Conservation (phyloP, 163 green algal genomes). For the Trebouxiophyceae sp. region DNA sequence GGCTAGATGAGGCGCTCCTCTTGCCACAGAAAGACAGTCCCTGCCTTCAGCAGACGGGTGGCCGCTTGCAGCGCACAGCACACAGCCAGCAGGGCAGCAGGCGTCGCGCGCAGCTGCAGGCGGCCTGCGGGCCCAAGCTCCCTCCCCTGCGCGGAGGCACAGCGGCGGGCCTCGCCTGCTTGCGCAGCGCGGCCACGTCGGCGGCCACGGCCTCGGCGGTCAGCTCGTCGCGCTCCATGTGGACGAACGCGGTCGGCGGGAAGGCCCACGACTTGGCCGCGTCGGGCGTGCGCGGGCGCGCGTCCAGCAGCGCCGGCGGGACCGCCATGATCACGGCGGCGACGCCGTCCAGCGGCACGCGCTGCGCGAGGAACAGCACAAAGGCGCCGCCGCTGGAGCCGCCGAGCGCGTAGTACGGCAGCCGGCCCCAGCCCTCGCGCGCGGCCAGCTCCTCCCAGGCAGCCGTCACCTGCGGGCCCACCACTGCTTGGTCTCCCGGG, state of each 20-base stretch:
- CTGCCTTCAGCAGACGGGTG: no score
- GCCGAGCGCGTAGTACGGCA: conserved; percentile 52
- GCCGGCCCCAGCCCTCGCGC: conserved; percentile 27
- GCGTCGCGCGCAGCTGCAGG: background rate
- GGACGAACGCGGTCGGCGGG: conserved; percentile 44
- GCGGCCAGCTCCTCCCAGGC: conserved; percentile 25
- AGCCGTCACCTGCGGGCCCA: conserved; percentile 22
- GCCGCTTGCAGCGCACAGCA: no score
- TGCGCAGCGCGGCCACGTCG: conserved; percentile 17
- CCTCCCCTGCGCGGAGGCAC: no score
- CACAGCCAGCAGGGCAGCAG: background rate
- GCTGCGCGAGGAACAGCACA: conserved; percentile 33
- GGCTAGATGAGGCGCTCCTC: no score
- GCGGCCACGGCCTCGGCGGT: conserved; percentile 18
- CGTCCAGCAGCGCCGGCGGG: conserved; percentile 9
- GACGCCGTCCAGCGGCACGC: conserved; percentile 22
- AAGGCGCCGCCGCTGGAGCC: conserved; percentile 48
- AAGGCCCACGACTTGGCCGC: conserved; percentile 14
- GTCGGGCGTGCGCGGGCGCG: background rate
- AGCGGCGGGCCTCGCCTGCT: background rate
- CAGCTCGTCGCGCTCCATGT: conserved; percentile 47
- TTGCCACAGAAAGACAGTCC: no score
- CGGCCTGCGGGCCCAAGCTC: no score
- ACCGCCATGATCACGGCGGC: conserved; percentile 32
- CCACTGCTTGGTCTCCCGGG: no score